Evolutionary conservation across 2,329 filamentous ascomycete species (phyloP).

Genomic region (Verticillium zaregamsianum): DNA sequence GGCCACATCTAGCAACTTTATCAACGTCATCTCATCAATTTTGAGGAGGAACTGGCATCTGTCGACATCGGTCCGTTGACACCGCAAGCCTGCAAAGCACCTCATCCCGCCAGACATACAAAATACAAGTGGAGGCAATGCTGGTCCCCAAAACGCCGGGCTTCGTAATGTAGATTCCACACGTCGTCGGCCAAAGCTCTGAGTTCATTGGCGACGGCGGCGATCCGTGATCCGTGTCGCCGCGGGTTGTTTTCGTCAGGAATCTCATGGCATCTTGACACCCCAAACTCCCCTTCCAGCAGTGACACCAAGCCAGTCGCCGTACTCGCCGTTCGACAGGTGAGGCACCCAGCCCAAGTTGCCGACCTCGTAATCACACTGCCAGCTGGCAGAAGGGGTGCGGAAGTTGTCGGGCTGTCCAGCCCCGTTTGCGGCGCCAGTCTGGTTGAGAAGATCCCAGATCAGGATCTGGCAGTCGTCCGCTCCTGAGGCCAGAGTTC

Average conservation of each 20-base stretch:
- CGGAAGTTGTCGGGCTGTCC: constrained; percentile 52
- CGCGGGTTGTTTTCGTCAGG: neutral
- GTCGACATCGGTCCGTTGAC: neutral
- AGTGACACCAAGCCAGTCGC: constrained; percentile 81
- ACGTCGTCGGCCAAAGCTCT: constrained; percentile 1
- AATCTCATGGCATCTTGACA: constrained; percentile 37
- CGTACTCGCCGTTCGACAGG: constrained; percentile 61
- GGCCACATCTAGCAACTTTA: neutral
- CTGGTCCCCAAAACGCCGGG: constrained; percentile 14
- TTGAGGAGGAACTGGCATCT: neutral
- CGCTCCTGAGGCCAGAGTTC: constrained; percentile 83
- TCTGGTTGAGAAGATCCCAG: constrained; percentile 81
- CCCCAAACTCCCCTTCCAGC: constrained; percentile 81
- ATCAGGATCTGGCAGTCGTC: constrained; percentile 90
- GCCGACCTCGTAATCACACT: constrained; percentile 81
- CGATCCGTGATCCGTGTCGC: neutral
- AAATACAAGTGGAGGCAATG: neutral
- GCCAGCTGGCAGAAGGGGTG: constrained; percentile 72
- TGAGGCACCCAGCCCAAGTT: constrained; percentile 84
- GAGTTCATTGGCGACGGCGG: neutral
- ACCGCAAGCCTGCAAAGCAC: neutral
- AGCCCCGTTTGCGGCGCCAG: constrained; percentile 44
- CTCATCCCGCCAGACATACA: neutral
- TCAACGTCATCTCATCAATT: neutral
- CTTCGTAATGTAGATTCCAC: constrained; percentile 16